Base-by-base conservation (phyloP, 257 asterid genomes). In the Nicotiana tomentosiformis region DNA sequence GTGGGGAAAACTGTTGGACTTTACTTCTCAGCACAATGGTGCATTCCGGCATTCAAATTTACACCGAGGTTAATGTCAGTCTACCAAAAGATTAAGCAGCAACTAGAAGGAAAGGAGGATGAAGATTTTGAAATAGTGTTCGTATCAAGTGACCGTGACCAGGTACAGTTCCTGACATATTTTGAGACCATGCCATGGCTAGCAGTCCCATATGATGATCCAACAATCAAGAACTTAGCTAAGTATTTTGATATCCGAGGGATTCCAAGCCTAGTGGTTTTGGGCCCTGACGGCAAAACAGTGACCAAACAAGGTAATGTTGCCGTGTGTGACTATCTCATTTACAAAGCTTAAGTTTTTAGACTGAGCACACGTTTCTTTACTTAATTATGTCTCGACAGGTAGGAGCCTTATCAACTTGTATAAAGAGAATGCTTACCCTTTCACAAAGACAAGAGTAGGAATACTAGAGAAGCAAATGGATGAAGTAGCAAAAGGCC, bases 131-230 rank as follows among this genome's bases (percentile, higher is more conserved):
- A 90, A 51, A 87, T 91, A 77, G 92, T 93, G 35, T 91, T 87
- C 3, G 81, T 93, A 46, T 91, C 95, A 15, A 87, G 92, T 11
- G 97, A 91, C 91, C 86, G 64, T 7, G 90, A 92, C 70, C 91
- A 91, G 43, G 14, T 74, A 2, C 39, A 91, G 7, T 93, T 91
- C 33, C 66, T 85, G 4, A 61, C 88, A 0, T 84, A 89, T 82
- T 91, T 90, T n/a, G 74, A 33, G 65, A 88, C 93, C 26, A 91
- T 93, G 96, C 93, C 94, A 6, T 93, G 97, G 97, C 84, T 89
- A 66, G 90, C 97, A 4, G 69, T 93, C 20, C 93, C 96, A 9
- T 90, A 86, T 17, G 86, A 85, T 2, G 96, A 93, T 70, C 90
- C 89, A 32, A 87, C 78, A 81, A 85, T 88, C 66, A 88, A 84